Base-by-base conservation (phyloP, 2,329 filamentous ascomycete genomes). In the Teratosphaeria epicoccoides region DNA sequence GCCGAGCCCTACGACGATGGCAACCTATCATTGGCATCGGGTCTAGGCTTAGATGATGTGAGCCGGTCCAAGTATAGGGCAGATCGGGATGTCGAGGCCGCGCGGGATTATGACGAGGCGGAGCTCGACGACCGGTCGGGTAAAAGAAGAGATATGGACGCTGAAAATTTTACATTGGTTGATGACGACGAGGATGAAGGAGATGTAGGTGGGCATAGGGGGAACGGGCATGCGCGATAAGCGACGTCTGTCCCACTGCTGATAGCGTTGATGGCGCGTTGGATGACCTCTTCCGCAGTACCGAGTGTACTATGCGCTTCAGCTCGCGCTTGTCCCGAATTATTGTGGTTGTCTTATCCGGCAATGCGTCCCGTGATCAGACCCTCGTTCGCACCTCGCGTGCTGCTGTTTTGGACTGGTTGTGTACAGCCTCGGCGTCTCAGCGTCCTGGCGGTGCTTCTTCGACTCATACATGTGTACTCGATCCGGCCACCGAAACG, bases 51-150 rank as follows among this genome's bases (percentile, higher is more conserved):
- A 12, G 57, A 66, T 49, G 55, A 72, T 12, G 66, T 68, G 51
- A 73, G 71, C 53, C 33, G 40, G 26, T 40, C 20, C 26, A 47
- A 50, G 29, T 56, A 26, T n/a, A 14, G 55, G 6, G 65, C 62
- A 50, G 17, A 49, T 9, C 63, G 62, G 24, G 81, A 83, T 63
- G 67, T 84, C 20, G 80, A 83, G 63, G 78, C 79, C 24, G 79
- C 76, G 14, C 55, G 59, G 33, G 79, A 81, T 59, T 83, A 81
- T 61, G 49, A 83, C 54, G 80, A 83, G 61, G 69, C 75, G 2
- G 80, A 83, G 62, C 66, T 83, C 20, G 79, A 83, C 60, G 73
- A 79, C 53, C 61, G 81, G 46, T 12, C 49, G 44, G 20, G 37
- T 49, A 28, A 52, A 48, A 37, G 47, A 47, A 9, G 52, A 37